These are phyloP conservation scores for Russula sp. DNA, from an alignment of 768 basidiomycete species.

Conservation along the genomic window DNA sequence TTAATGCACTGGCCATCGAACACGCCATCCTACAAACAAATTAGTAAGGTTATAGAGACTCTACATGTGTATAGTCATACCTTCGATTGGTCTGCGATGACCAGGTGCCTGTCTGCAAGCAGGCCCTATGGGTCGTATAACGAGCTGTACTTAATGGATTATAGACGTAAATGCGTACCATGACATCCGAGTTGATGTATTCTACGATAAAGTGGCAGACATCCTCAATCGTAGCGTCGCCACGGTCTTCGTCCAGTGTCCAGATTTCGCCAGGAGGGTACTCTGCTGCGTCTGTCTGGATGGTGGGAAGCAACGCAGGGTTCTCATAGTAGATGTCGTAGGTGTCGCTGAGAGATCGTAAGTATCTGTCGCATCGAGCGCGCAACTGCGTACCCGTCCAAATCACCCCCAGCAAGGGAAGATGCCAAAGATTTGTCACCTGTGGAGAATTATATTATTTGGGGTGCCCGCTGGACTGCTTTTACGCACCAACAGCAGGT, in stretches of 20 bases:
- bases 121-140: conserved; percentile 47
- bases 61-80: conserved; percentile 32
- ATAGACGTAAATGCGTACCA: conserved; percentile 41
- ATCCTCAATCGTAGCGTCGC: conserved; percentile 56
- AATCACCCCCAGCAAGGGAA: conserved; percentile 33
- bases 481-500: conserved; percentile 43
- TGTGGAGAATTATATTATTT: conserved; percentile 26
- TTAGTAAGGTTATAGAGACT: not conserved
- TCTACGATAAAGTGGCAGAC: conserved; percentile 77
- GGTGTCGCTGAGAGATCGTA: conserved; percentile 43
- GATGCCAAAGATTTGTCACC: conserved; percentile 59
- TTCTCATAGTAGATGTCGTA: conserved; percentile 55
- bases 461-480: not conserved
- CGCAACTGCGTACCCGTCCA: not conserved
- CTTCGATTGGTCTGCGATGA: conserved; percentile 72
- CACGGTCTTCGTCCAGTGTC: conserved; percentile 1
- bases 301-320: conserved; percentile 48
- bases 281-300: conserved; percentile 42
- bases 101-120: conserved; percentile 60
- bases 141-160: not conserved
- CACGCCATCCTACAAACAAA: conserved; percentile 47
- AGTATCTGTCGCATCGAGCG: not conserved
- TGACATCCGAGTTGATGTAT: conserved; percentile 75
- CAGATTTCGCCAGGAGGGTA: not conserved
- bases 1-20: conserved; percentile 47